Base-by-base conservation (phyloP, 2,329 filamentous ascomycete species). In the Penicillium sp. region DNA sequence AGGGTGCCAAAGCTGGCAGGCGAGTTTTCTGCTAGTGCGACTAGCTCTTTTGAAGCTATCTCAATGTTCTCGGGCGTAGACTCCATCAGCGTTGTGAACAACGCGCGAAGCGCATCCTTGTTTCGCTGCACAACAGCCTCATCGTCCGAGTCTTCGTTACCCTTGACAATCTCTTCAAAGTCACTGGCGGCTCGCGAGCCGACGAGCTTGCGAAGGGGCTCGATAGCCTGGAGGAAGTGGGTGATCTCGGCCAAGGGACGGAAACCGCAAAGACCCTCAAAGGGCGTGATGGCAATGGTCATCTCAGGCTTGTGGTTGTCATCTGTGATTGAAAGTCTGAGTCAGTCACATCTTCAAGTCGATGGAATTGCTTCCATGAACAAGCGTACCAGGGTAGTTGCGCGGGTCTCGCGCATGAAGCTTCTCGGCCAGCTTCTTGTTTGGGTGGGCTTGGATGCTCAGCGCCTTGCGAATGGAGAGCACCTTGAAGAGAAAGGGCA, bases 251-350 rank as follows among this genome's bases (percentile, higher is more conserved):
- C 82, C 22, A 97, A 82, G 0, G 95, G 95, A 10, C 95, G 87
- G 82, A 99, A 99, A 37, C 95, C 95, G 71, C 95, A 99, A 37
- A 99, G 85, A 0, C 95, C 95, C 74, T 98, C 94, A 67, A 99
- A 99, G 0, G 92, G 89, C 0, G 95, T 98, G 70, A 99, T 89
- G 63, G 95, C 95, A 76, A 99, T 96, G 63, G 95, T 93, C 95
- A 99, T 99, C 79, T 99, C 95, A 37, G 95, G 95, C 81, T 99
- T 99, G 83, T 99, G 95, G 81, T 99, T 99, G 81, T 98, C 94
- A 82, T 99, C 92, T 77, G 42, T 12, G 58, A 39, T 66, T 67
- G 43, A n/a, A 12, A 17, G 25, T 31, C n/a, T 35, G 12, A 0
- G 25, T 60, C 2, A 59, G 54, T 17, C 35, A 22, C 1, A 48